Percentiles rank a stretch among this genome's conserved stretches.
These are phyloP conservation scores for Debaryomyces coudertii DNA, from an alignment of 1,139 yeast genomes.

Conservation along the genomic window DNA sequence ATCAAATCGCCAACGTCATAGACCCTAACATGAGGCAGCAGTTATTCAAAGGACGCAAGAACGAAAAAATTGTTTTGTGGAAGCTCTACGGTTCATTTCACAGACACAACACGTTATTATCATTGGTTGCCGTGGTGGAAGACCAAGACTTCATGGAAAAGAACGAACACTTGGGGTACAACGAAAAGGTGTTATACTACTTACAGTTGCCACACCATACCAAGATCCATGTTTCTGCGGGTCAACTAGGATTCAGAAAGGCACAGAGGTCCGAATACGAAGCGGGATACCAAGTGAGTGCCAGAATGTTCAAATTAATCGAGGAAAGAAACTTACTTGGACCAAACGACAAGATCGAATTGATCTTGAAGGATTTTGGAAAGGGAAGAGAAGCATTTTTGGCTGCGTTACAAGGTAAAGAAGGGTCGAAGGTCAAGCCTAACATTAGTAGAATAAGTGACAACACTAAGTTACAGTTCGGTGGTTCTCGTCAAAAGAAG, in stretches of 20 bases:
- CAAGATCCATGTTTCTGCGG: slow-evolving; percentile 67
- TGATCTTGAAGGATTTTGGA: slow-evolving; percentile 80
- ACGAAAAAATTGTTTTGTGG: slow-evolving; percentile 54
- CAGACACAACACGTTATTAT: slow-evolving; percentile 80
- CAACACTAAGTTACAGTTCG: slow-evolving; percentile 80
- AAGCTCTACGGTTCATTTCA: slow-evolving; percentile 77
- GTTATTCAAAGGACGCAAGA: slow-evolving; percentile 18
- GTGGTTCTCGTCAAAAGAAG: slow-evolving; percentile 89
- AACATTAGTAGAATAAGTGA: slow-evolving; percentile 73
- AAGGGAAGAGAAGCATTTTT: slow-evolving; percentile 88
- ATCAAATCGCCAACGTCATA: slow-evolving; percentile 8
- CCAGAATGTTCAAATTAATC: slow-evolving; percentile 72
- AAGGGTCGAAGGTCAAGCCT: slow-evolving; percentile 71
- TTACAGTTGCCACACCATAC: slow-evolving; percentile 80
- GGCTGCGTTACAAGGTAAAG: slow-evolving; percentile 85
- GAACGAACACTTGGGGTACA: slow-evolving; percentile 61
- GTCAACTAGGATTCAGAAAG: slow-evolving; percentile 75
- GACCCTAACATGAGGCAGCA: slow-evolving; percentile 12
- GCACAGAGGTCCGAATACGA: slow-evolving; percentile 89
- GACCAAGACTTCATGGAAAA: slow-evolving; percentile 61
- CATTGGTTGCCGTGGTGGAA: slow-evolving; percentile 73
- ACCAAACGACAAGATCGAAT: slow-evolving; percentile 62
- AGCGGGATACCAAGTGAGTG: slow-evolving; percentile 87
- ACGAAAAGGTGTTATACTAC: slow-evolving; percentile 77
- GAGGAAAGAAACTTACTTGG: slow-evolving; percentile 58